phyloP scores from a whole-genome alignment of 2,329 filamentous ascomycete species.

The Trichoderma endophyticum region DNA sequence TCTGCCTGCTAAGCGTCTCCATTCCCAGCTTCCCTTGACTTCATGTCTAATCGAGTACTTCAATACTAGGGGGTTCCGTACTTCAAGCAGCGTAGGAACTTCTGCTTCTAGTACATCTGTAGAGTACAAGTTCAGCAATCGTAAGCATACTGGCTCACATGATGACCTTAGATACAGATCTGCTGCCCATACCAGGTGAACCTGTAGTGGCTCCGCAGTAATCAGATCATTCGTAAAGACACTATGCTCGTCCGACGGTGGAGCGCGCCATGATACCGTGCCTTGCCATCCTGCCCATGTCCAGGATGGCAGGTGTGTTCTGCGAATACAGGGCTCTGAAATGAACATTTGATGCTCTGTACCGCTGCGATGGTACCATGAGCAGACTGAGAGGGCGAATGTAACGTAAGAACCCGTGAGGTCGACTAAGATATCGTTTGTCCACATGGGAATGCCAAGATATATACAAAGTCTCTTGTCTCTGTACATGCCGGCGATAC shows the following conservation, averaged over 20 bases:
- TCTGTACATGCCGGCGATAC: slow-evolving; percentile 16
- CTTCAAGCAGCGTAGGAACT: not conserved
- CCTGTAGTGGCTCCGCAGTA: not conserved
- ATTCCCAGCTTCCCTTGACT: slow-evolving; percentile 10
- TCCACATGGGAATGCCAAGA: slow-evolving; percentile 17
- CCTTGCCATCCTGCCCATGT: slow-evolving; percentile 18
- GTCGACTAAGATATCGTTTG: not conserved
- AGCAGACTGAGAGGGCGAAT: slow-evolving; percentile 13
- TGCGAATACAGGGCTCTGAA: slow-evolving; percentile 4
- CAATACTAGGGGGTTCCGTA: not conserved
- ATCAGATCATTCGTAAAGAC: slow-evolving; percentile 11
- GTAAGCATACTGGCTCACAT: not conserved
- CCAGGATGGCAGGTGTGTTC: slow-evolving; percentile 14
- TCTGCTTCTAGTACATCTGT: not conserved
- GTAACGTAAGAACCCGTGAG: slow-evolving; percentile 12
- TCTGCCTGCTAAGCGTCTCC: slow-evolving; percentile 7
- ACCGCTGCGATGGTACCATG: slow-evolving; percentile 16
- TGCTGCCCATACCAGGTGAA: slow-evolving; percentile 13
- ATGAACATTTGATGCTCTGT: slow-evolving; percentile 6
- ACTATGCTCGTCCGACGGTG: slow-evolving; percentile 16
- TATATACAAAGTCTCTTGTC: slow-evolving; percentile 10
- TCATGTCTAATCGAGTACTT: not conserved
- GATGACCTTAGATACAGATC: slow-evolving; percentile 1
- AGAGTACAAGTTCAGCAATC: slow-evolving; percentile 6
- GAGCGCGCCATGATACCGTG: slow-evolving; percentile 16